phyloP scores from a whole-genome alignment of 208 protist genomes.

The Leishmania aethiopica region DNA sequence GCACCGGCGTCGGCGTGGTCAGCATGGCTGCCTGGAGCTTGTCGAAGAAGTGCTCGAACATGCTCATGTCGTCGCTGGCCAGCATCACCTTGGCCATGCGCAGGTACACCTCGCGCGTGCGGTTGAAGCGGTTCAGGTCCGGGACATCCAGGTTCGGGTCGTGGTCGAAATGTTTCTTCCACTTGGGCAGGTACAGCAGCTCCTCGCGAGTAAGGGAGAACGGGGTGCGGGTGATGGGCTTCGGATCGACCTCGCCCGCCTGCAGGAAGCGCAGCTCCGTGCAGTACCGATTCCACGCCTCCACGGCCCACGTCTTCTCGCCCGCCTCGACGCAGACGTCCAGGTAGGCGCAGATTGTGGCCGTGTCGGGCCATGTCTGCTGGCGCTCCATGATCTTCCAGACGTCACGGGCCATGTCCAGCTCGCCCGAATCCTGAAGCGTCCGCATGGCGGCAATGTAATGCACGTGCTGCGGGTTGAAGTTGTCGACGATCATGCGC shows the following conservation, averaged over 20 bases:
- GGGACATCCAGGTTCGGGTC: conserved; percentile 91
- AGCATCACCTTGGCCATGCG: conserved; percentile 83
- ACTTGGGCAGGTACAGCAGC: conserved; percentile 90
- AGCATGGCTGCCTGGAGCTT: conserved; percentile 83
- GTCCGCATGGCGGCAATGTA: conserved; percentile 91
- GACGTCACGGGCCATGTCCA: conserved; percentile 91
- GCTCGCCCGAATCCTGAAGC: conserved; percentile 68
- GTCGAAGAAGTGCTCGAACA: conserved; percentile 78
- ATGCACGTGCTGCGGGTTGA: conserved; percentile 93
- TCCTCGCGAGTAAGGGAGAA: conserved; percentile 90
- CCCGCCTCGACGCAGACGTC: conserved; percentile 77
- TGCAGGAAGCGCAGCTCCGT: conserved; percentile 85
- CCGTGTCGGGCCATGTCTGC: conserved; percentile 91
- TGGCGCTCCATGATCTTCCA: conserved; percentile 95
- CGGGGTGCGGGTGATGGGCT: conserved; percentile 85
- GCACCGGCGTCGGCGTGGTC: conserved; percentile 87
- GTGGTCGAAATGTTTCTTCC: conserved; percentile 95
- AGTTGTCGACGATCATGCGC: conserved; percentile 94
- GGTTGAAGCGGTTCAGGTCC: conserved; percentile 93
- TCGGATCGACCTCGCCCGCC: conserved; percentile 85
- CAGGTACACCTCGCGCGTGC: conserved; percentile 88
- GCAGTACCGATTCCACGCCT: conserved; percentile 92
- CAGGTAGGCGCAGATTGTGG: conserved; percentile 86
- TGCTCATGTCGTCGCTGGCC: conserved; percentile 46
- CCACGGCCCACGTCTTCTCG: conserved; percentile 84